Percentiles rank a stretch among this genome's conserved stretches.
phyloP scores from a whole-genome alignment of 495 filamentous ascomycete genomes.

The Aspergillus sclerotiicarbonarius region DNA sequence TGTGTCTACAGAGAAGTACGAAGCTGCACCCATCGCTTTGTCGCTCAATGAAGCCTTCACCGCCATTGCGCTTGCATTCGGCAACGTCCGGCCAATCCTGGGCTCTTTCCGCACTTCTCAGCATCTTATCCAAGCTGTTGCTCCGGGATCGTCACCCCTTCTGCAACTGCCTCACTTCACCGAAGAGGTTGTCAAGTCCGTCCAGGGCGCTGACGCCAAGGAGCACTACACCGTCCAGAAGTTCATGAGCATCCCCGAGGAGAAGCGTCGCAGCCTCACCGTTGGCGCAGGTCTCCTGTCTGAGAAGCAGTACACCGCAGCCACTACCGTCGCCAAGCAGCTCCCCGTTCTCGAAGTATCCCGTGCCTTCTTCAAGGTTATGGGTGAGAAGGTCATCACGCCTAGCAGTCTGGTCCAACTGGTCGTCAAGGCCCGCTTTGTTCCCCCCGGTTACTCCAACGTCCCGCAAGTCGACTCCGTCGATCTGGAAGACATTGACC shows the following conservation, averaged over 20 bases:
- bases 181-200: conserved; percentile 63
- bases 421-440: conserved; percentile 90
- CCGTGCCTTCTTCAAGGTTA: conserved; percentile 97
- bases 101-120: conserved; percentile 80
- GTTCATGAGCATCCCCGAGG: conserved; percentile 80
- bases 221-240: conserved; percentile 76
- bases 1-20: conserved; percentile 55
- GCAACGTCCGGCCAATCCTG: conserved; percentile 76
- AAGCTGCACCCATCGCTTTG: conserved; percentile 82
- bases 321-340: conserved; percentile 72
- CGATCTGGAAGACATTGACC: conserved; percentile 88
- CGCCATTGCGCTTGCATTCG: conserved; percentile 82
- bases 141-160: conserved; percentile 80
- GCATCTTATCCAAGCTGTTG: conserved; percentile 82
- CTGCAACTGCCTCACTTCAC: conserved; percentile 91
- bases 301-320: conserved; percentile 72
- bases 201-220: conserved; percentile 71
- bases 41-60: conserved; percentile 81
- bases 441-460: conserved; percentile 76
- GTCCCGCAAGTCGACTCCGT: conserved; percentile 69
- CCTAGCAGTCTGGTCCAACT: conserved; percentile 92
- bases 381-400: conserved; percentile 87
- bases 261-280: conserved; percentile 66
- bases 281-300: conserved; percentile 67
- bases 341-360: conserved; percentile 81